Evolutionary conservation across 495 filamentous ascomycete genomes (phyloP), one percentile per base, ranked within the genome.

Genomic region (Hyaloscypha hepaticicola): DNA sequence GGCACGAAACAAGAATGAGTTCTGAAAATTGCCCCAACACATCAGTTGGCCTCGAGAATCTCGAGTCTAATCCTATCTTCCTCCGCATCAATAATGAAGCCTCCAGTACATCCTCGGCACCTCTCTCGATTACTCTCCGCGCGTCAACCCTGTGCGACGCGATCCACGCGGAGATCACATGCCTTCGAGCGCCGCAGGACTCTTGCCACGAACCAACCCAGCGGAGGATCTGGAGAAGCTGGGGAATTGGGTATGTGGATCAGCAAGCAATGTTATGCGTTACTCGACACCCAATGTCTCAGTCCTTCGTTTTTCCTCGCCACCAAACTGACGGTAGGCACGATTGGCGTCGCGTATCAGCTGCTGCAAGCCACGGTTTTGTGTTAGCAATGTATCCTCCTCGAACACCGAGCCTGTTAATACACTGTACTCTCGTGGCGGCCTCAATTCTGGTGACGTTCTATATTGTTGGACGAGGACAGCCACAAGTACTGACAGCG

Each of bases 241-340:
- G 53, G 28, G 25, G 28, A 57, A 33, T 57, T 8, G 53, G 4
- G 53, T 57, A 24, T 31, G 53, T 33, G 8, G 53, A 57, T 57
- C 25, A 14, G 6, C 8, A 14, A 8, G 31, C 5, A 31, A 11
- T 57, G 28, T 34, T 33, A 57, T 57, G 53, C 53, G 5, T 57
- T 57, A 34, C 29, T 21, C 12, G n/a, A 57, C 29, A 9, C 25
- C 29, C 28, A 28, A 31, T 33, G 11, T 45, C 11, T 45, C 38
- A 45, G 19, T 45, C 0, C 28, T 26, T 28, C 21, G 6, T n/a
- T 33, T 19, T 19, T 27, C 14, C 53, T 53, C 22, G 9, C 50
- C 50, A 25, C 50, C 50, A 53, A 27, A 24, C 25, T 9, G 16
- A 1, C n/a, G 9, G 50, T 27, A 25, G 50, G 50, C 25, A 53